Base-by-base conservation (phyloP, 352 stramenopile species). In the Pythium rishiriense region DNA sequence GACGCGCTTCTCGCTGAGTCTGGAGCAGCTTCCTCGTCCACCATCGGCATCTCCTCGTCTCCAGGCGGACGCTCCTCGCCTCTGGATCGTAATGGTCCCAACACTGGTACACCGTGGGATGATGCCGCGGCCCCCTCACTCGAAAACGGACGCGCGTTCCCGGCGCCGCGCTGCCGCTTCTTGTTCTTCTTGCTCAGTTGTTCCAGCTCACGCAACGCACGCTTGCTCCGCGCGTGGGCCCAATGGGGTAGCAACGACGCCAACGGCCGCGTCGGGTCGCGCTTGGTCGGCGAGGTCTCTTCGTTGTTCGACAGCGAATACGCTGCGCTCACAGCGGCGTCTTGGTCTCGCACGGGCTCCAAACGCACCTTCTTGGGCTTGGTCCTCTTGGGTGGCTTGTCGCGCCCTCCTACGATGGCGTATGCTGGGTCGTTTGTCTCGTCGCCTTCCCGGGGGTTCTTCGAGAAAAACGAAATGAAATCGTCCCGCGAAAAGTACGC, bases 211-310 rank as follows among this genome's bases (percentile, higher is more conserved):
- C 75, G 74, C 0, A 93, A 59, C 22, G 84, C 84, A 9, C 81
- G 73, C 49, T 93, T 93, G 59, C 80, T 91, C 29, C 84, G 69
- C 25, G 75, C 72, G 43, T 85, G 80, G 1, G 84, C 84, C 84
- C 84, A 93, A 14, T 76, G 55, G 1, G 84, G 81, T 11, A 88
- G 62, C 39, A 88, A 47, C 17, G 67, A 68, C 15, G 75, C 70
- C 3, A 67, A 68, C 35, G 72, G 52, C 11, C 62, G 62, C 43
- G 64, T 68, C 6, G 21, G 6, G 11, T 37, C 11, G 53, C 59
- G 58, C 15, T 51, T 54, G 9, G 28, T 48, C 53, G 68, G 22
- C 22, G 61, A 4, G 64, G 4, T 62, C 17, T 49, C 35, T 35
- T 63, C 47, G n/a, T 70, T 66, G 39, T 72, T 72, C 22, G 58